phyloP scores from a whole-genome alignment of 2,329 filamentous ascomycete genomes.

The Sclerotinia borealis region DNA sequence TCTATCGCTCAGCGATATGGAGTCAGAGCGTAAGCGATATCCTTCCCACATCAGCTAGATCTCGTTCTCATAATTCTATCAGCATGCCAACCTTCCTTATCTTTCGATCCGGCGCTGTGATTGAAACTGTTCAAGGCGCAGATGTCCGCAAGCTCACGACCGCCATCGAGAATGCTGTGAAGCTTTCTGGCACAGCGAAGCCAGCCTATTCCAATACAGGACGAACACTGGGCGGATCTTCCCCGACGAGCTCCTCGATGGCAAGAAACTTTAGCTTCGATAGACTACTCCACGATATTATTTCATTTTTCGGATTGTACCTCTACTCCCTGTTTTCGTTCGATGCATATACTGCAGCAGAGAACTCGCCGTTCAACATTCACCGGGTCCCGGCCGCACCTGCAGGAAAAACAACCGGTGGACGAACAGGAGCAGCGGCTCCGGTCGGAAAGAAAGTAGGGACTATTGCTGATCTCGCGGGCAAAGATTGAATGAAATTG shows the following conservation, averaged over 20 bases:
- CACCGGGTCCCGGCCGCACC: conserved; percentile 30
- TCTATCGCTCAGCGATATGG: conserved; percentile 71
- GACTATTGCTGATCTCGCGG: conserved; percentile 30
- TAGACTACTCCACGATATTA: conserved; percentile 2
- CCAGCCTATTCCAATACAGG: conserved; percentile 50
- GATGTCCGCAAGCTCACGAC: conserved; percentile 69
- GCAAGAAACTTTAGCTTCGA: conserved; percentile 8
- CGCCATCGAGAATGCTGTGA: conserved; percentile 66
- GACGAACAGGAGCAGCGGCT: conserved; percentile 28
- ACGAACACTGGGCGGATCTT: conserved; percentile 48
- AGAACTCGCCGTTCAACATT: conserved; percentile 53
- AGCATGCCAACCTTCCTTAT: conserved; percentile 92
- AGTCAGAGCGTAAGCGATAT: conserved; percentile 59
- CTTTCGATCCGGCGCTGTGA: conserved; percentile 67
- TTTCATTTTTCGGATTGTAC: conserved; percentile 53
- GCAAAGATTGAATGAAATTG: neutral
- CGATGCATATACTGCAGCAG: conserved; percentile 56
- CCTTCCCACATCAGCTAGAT: neutral
- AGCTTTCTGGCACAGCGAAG: conserved; percentile 40
- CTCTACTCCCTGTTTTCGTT: conserved; percentile 57
- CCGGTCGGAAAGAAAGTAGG: conserved; percentile 30
- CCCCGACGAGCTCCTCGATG: conserved; percentile 1
- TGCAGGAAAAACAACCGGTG: conserved; percentile 15
- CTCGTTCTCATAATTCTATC: conserved; percentile 11
- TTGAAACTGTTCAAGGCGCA: conserved; percentile 75